Evolutionary conservation across 805 yeast species (phyloP), one percentile per base, ranked within the genome.

Genomic region (Teunomyces cretensis): DNA sequence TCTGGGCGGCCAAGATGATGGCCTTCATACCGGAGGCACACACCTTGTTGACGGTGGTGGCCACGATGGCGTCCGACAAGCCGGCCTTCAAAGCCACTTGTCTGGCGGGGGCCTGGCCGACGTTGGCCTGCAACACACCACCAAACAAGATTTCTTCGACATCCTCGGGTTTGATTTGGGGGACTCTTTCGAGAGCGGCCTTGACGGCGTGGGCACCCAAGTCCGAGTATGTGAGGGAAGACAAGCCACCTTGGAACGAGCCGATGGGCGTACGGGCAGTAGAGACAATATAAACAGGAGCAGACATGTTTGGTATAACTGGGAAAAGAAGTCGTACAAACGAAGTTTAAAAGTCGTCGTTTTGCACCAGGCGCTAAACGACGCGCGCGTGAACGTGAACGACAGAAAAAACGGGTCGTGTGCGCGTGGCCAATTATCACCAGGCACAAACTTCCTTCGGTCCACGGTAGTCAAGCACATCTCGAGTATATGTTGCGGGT

Each of bases 41-140:
- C 46, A 94, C 98, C 75, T 92, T 92, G 80, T 94, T 94, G 55
- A 92, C 79, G 32, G 97, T 86, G 44, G 97, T 80, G 47, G 97
- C 96, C 39, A 89, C 86, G 44, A 88, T 83, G 49, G 80, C 74
- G 53, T 85, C 82, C 41, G 88, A 81, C 43, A 94, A 77, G 12
- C 98, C 98, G 14, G 98, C 86, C 60, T 83, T 85, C 54, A 92
- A 61, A 12, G 96, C 97, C 46, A 92, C 98, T 73, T 92, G 99
- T 72, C 98, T 85, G 30, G 99, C 99, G 36, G 99, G 98, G 47
- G 92, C 90, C 73, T 92, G 99, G 51, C 99, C 98, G 49, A 88
- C 84, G 60, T 88, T 88, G 52, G 97, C 98, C 61, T 87, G 88
- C 60, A 89, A 70, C 41, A 90, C 99, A 60, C 89, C 87, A 60